Evolutionary conservation across 345 rosid species (phyloP).

Genomic region (Kernera saxatilis): DNA sequence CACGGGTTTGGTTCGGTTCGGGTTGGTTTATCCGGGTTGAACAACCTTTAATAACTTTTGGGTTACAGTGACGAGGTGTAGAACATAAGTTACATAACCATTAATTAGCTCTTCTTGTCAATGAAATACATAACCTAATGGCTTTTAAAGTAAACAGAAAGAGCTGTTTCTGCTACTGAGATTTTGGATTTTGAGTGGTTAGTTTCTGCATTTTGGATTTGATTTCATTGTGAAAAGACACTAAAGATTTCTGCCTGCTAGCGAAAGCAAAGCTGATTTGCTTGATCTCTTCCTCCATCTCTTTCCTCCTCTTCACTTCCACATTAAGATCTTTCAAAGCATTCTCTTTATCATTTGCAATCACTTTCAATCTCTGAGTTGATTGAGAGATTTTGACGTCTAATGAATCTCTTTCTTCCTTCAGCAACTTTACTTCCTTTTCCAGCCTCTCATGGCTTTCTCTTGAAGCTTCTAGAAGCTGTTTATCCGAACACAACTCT

Average conservation of each 20-base stretch:
- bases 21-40: neutral
- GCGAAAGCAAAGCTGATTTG: conserved; percentile 59
- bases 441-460: conserved; percentile 47
- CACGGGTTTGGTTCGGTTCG: neutral
- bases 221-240: conserved; percentile 58
- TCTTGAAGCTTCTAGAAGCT: conserved; percentile 45
- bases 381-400: conserved; percentile 36
- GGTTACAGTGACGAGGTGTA: neutral
- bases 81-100: neutral
- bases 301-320: conserved; percentile 59
- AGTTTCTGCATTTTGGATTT: conserved; percentile 61
- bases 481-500: conserved; percentile 38
- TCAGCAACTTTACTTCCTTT: conserved; percentile 49
- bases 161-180: conserved; percentile 3
- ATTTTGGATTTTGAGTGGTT: conserved; percentile 35
- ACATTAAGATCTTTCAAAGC: conserved; percentile 49
- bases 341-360: conserved; percentile 53
- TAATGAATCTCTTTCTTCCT: conserved; percentile 60
- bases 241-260: conserved; percentile 49
- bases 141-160: neutral
- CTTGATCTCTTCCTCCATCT: conserved; percentile 69
- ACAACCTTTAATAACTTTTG: neutral
- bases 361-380: conserved; percentile 39
- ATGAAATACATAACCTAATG: neutral
- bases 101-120: neutral